These are phyloP conservation scores for Cytospora leucostoma DNA, from an alignment of 2,329 filamentous ascomycete genomes.

Conservation along the genomic window DNA sequence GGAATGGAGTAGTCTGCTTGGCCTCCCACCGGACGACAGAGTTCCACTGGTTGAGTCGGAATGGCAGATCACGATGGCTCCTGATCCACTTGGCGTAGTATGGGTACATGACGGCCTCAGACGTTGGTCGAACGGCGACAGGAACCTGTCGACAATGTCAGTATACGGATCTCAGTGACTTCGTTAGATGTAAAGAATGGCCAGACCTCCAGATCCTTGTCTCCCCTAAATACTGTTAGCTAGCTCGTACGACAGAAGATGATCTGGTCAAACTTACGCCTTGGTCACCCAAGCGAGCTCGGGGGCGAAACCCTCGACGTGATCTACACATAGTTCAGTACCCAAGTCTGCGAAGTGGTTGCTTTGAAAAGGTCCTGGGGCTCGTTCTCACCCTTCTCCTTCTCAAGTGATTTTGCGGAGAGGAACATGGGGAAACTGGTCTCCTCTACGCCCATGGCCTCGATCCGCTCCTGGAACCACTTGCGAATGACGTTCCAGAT, in stretches of 20 bases:
- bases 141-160: conserved; percentile 49
- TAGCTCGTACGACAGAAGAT: not conserved
- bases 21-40: conserved; percentile 92
- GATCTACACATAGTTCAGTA: conserved; percentile 51
- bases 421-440: conserved; percentile 97
- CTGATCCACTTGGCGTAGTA: conserved; percentile 98
- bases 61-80: conserved; percentile 89
- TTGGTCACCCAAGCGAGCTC: conserved; percentile 89
- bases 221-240: conserved; percentile 61
- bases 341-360: not conserved
- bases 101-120: conserved; percentile 86
- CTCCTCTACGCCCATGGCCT: conserved; percentile 90
- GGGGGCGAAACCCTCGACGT: conserved; percentile 97
- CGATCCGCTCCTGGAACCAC: conserved; percentile 75
- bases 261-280: conserved; percentile 54
- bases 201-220: conserved; percentile 75
- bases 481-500: conserved; percentile 67
- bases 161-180: not conserved
- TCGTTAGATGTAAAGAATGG: not conserved
- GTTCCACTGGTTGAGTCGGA: conserved; percentile 98
- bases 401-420: conserved; percentile 81
- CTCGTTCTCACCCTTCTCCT: conserved; percentile 65
- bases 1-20: conserved; percentile 85
- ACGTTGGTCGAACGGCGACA: conserved; percentile 68
- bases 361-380: too few species aligned